A percentile compares a stretch with the other conserved stretches of the same genome.
phyloP scores from a whole-genome alignment of 257 asterid genomes.

The Solanum pinnatisectum region DNA sequence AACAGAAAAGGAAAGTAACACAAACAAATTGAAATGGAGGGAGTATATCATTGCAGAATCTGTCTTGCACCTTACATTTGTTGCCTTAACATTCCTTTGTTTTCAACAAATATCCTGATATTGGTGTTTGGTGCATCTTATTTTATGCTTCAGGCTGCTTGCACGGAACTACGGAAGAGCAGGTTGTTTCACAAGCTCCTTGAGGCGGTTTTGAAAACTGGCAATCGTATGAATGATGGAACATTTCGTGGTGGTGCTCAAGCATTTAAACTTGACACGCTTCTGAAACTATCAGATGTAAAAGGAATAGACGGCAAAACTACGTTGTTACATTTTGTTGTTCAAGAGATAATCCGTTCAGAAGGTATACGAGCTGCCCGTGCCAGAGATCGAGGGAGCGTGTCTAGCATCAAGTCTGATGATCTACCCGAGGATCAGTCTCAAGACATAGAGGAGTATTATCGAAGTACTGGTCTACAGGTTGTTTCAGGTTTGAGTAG shows the following conservation, averaged over 20 bases:
- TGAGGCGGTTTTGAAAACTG: constrained; percentile 91
- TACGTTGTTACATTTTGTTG: constrained; percentile 78
- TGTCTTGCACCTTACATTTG: not conserved
- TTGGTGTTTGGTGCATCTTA: not conserved
- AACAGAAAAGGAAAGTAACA: not conserved
- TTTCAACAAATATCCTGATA: not conserved
- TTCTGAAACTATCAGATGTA: constrained; percentile 69
- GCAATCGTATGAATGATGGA: constrained; percentile 92
- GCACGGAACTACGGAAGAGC: constrained; percentile 68
- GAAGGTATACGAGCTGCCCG: constrained; percentile 81
- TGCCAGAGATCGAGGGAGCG: constrained; percentile 31
- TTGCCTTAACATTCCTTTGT: not conserved
- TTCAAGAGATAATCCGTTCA: constrained; percentile 73
- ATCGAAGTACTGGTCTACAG: constrained; percentile 62
- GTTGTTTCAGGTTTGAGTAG: constrained; percentile 52
- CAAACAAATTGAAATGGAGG: not conserved
- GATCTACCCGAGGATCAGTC: constrained; percentile 28
- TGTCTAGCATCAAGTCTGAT: constrained; percentile 39
- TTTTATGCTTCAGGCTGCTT: constrained; percentile 61
- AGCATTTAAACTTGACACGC: constrained; percentile 90
- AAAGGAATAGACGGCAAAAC: constrained; percentile 94
- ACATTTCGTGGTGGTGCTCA: constrained; percentile 94
- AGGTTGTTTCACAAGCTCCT: constrained; percentile 79
- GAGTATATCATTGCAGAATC: not conserved
- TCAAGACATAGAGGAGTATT: constrained; percentile 45